These are phyloP conservation scores for Coprinopsis cinerea DNA, from an alignment of 768 basidiomycete species.

Conservation along the genomic window DNA sequence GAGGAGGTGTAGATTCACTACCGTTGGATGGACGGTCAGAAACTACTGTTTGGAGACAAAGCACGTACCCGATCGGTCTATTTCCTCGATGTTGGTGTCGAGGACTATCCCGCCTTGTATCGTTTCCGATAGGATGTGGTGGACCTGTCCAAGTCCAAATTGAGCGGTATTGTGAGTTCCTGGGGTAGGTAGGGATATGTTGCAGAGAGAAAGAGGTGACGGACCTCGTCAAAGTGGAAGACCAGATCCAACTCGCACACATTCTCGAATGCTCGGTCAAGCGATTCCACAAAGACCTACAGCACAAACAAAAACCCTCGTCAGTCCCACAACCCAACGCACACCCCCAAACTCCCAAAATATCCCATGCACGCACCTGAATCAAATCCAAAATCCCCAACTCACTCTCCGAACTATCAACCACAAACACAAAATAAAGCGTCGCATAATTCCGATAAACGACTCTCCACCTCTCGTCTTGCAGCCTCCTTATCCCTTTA, in stretches of 20 bases:
- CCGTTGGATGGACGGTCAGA: no score
- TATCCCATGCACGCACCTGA: constrained; percentile 59
- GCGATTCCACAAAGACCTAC: constrained; percentile 94
- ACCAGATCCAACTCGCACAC: constrained; percentile 98
- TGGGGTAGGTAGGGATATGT: background rate
- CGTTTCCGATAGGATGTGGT: constrained; percentile 92
- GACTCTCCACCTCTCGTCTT: constrained; percentile 73
- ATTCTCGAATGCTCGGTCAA: constrained; percentile 95
- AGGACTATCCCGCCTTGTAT: constrained; percentile 95
- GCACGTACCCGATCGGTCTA: constrained; percentile 59
- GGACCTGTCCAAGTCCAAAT: constrained; percentile 49
- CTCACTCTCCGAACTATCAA: constrained; percentile 95
- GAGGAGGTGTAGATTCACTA: no score
- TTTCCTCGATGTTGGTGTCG: constrained; percentile 90
- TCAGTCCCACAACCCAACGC: background rate
- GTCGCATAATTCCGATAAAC: constrained; percentile 97
- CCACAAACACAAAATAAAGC: constrained; percentile 94
- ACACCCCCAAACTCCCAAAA: background rate
- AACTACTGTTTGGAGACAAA: constrained; percentile 11
- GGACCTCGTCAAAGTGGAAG: constrained; percentile 96
- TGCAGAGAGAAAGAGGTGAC: constrained; percentile 14
- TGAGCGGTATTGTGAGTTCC: background rate
- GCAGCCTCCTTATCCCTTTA: no score
- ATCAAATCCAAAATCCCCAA: constrained; percentile 94
- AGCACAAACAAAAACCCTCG: background rate